These are phyloP conservation scores for Lachnellula arida DNA, from an alignment of 2,329 filamentous ascomycete genomes.

Conservation along the genomic window DNA sequence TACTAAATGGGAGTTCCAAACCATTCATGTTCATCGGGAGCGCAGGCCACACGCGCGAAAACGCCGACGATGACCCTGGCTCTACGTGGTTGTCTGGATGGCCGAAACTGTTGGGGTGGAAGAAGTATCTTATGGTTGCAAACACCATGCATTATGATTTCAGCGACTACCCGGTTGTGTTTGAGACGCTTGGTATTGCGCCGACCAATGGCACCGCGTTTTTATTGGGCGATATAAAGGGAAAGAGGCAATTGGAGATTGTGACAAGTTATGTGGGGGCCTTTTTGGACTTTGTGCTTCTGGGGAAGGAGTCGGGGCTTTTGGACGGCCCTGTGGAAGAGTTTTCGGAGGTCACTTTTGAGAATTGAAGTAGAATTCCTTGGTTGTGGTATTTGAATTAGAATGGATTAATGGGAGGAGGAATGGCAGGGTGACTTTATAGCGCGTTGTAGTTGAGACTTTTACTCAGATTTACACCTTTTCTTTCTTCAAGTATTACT, in stretches of 20 bases:
- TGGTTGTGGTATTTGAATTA: no score
- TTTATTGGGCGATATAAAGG: conserved; percentile 28
- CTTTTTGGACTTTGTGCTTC: conserved; percentile 31
- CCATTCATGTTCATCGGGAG: conserved; percentile 33
- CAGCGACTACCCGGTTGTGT: conserved; percentile 27
- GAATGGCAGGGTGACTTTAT: no score
- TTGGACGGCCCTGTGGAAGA: conserved; percentile 6
- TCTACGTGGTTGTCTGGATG: conserved; percentile 29
- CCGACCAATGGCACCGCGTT: background rate
- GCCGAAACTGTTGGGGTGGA: conserved; percentile 27
- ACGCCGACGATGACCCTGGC: background rate
- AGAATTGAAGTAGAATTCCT: background rate
- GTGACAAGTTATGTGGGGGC: conserved; percentile 28
- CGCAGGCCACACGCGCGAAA: conserved; percentile 24
- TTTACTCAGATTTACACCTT: no score
- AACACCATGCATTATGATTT: conserved; percentile 31
- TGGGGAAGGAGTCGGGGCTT: conserved; percentile 7
- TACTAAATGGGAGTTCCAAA: conserved; percentile 22
- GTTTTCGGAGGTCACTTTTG: conserved; percentile 22
- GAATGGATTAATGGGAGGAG: no score
- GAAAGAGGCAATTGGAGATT: conserved; percentile 27
- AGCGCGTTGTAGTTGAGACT: no score
- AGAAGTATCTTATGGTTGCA: conserved; percentile 28
- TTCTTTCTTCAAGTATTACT: no score
- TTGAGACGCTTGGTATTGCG: conserved; percentile 15